Evolutionary conservation across 78 protist species (phyloP).

Genomic region (Pigoraptor vietnamica): DNA sequence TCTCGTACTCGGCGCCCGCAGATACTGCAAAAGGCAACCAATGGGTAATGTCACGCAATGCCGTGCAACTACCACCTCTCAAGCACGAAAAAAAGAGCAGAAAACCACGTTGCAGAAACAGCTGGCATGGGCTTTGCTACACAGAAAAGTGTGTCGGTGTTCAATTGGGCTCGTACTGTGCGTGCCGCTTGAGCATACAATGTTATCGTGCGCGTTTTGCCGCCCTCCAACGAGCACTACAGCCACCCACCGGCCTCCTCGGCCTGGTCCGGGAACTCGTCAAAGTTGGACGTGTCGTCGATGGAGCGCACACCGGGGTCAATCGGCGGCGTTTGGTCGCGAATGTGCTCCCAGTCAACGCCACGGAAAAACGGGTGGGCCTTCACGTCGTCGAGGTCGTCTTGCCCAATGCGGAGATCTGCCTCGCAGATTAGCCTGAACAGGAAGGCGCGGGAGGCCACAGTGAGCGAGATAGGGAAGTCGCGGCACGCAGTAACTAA

Average conservation of each 20-base stretch:
- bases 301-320: constrained; percentile 6
- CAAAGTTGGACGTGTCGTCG: constrained; percentile 39
- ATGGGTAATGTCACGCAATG: not conserved
- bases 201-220: too few relatives aligned
- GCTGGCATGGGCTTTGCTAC: too few relatives aligned
- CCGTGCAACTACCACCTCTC: not conserved
- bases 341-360: constrained; percentile 63
- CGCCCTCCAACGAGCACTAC: too few relatives aligned
- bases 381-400: constrained; percentile 61
- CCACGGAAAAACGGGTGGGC: constrained; percentile 83
- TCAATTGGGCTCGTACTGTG: too few relatives aligned
- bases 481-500: not conserved
- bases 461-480: not conserved
- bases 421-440: constrained; percentile 43
- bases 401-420: constrained; percentile 31
- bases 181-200: too few relatives aligned
- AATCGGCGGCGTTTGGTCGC: not conserved
- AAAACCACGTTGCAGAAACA: not conserved
- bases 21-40: not conserved
- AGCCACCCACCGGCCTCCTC: not conserved
- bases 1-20: not conserved
- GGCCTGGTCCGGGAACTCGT: constrained; percentile 12
- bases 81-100: not conserved
- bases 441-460: too few relatives aligned
- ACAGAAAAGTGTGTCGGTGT: too few relatives aligned